Evolutionary conservation across 2,329 filamentous ascomycete species (phyloP), one percentile per base, ranked within the genome.

Genomic region (Acephala macrosclerotiorum): DNA sequence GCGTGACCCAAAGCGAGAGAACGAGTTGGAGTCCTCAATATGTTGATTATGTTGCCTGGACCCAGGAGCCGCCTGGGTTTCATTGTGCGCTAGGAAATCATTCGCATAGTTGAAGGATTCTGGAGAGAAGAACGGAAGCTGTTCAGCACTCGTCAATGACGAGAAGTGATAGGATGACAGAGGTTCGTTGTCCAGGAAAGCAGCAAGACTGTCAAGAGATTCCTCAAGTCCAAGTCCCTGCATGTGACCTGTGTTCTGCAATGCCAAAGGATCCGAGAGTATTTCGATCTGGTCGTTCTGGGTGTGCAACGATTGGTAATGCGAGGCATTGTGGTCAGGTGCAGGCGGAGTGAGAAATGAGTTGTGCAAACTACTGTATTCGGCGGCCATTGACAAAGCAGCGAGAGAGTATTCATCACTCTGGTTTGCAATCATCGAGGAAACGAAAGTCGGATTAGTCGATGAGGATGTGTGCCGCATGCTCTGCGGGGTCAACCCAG

Each of bases 121-220:
- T 2, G 63, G 63, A 9, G 63, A 65, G 25, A 65, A 87, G 58
- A 84, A 57, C 11, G 55, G 76, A 8, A 80, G 79, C 67, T 84
- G 83, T 12, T 87, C 85, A 1, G 80, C 77, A 38, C 61, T 66
- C 42, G 66, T 87, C 85, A 59, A 87, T 83, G 60, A 60, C 18
- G 5, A 82, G 81, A 4, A 84, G 81, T 2, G 85, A 84, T 1
- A 88, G 85, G 69, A 87, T 83, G 0, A 85, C 82, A 16, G 83
- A 81, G 55, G 55, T 38, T 2, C 83, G 59, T 88, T 85, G 72
- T 88, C 86, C 59, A 88, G 76, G 64, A 89, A 88, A 14, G 87
- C 75, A 66, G 68, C 87, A 87, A 70, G 86, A 84, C 64, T 87
- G 84, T 68, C 85, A 84, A 66, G 51, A 8, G 57, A 62, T 20